These are phyloP conservation scores for Globisporangium paroecandrum DNA, from an alignment of 352 stramenopile species.

Conservation along the genomic window DNA sequence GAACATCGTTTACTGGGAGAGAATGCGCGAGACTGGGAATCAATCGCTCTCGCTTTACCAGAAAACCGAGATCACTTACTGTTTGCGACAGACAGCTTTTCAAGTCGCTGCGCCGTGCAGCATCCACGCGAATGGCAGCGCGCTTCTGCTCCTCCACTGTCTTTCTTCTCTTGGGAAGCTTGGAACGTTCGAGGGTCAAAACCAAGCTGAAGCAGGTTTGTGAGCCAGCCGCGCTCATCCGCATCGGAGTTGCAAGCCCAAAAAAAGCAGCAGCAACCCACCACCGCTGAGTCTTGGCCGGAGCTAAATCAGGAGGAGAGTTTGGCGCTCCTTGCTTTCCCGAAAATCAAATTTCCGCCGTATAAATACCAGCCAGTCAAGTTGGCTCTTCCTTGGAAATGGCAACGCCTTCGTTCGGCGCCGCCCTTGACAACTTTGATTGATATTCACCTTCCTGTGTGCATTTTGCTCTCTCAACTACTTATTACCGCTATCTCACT, in stretches of 20 bases:
- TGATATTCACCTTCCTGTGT: not conserved
- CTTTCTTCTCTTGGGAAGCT: not conserved
- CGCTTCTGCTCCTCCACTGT: not conserved
- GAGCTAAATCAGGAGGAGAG: not conserved
- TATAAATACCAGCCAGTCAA: slow-evolving; percentile 9
- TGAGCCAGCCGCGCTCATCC: not conserved
- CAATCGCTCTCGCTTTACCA: not conserved
- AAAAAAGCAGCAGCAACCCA: not conserved
- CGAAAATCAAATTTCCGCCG: not conserved
- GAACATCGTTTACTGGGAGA: slow-evolving; percentile 19
- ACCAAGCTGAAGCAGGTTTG: not conserved
- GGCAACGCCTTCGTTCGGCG: slow-evolving; percentile 1
- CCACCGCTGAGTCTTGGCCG: not conserved
- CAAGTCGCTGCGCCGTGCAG: not conserved
- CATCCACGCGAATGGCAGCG: slow-evolving; percentile 1
- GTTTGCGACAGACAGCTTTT: not conserved
- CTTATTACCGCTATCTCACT: slow-evolving; percentile 8
- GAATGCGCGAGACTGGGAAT: not conserved
- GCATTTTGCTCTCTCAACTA: not conserved
- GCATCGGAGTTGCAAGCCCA: not conserved
- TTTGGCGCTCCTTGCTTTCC: not conserved
- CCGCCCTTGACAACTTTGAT: not conserved
- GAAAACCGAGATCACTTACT: not conserved
- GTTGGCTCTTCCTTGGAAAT: not conserved
- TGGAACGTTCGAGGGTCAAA: not conserved